A percentile compares a stretch with the other conserved stretches of the same genome.
These are phyloP conservation scores for Wickerhamiella qilinensis DNA, from an alignment of 805 yeast genomes.

Conservation along the genomic window DNA sequence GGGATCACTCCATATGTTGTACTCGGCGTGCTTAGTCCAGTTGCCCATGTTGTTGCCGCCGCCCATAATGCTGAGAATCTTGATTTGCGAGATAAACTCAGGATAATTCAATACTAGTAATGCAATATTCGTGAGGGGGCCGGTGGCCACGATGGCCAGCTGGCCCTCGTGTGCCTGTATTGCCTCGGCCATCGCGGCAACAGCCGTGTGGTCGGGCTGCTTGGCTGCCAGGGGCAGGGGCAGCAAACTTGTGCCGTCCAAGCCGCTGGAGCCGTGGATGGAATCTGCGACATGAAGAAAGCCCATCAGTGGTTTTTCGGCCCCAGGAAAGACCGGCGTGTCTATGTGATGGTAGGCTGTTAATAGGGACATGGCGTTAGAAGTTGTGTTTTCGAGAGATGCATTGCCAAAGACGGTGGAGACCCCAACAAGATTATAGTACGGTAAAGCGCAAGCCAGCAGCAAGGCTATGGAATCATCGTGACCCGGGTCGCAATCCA, in stretches of 20 bases:
- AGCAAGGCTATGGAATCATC: slow-evolving; percentile 72
- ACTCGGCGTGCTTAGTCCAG: slow-evolving; percentile 41
- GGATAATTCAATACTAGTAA: slow-evolving; percentile 40
- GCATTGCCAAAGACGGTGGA: slow-evolving; percentile 66
- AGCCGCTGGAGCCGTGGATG: slow-evolving; percentile 60
- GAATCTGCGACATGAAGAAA: slow-evolving; percentile 38
- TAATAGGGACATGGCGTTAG: slow-evolving; percentile 49
- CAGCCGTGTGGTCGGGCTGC: slow-evolving; percentile 23
- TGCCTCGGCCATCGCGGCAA: slow-evolving; percentile 29
- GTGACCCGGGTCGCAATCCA: slow-evolving; percentile 88
- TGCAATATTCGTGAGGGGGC: slow-evolving; percentile 62
- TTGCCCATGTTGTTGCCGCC: slow-evolving; percentile 39
- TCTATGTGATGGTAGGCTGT: slow-evolving; percentile 36
- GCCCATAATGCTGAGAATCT: slow-evolving; percentile 58
- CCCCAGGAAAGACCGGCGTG: slow-evolving; percentile 55
- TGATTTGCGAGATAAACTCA: slow-evolving; percentile 31
- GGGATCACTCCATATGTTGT: slow-evolving; percentile 63
- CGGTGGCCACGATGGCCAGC: slow-evolving; percentile 54
- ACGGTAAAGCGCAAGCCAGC: slow-evolving; percentile 43
- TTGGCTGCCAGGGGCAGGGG: slow-evolving; percentile 29
- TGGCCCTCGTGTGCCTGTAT: slow-evolving; percentile 30
- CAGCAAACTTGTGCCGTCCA: slow-evolving; percentile 56
- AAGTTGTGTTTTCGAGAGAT: slow-evolving; percentile 44
- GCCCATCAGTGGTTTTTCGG: slow-evolving; percentile 37
- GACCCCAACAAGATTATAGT: slow-evolving; percentile 45